Evolutionary conservation across 495 filamentous ascomycete species (phyloP), one percentile per base, ranked within the genome.

Genomic region (Bryoglossum gracile): DNA sequence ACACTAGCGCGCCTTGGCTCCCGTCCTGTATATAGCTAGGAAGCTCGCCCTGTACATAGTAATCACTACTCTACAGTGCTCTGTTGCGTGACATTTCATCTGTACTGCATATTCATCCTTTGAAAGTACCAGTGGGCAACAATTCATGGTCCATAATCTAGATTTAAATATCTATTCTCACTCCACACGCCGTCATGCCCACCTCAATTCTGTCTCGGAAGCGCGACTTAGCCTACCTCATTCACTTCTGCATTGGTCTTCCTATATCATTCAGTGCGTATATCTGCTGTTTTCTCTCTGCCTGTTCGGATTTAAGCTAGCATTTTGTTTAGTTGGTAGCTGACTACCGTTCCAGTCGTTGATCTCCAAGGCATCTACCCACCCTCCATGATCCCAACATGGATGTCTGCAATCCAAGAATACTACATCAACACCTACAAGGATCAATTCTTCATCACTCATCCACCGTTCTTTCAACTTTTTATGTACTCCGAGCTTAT

Each of bases 361-460:
- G 83, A 89, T 59, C 73, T 80, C 16, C 76, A 77, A 24, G 73
- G 81, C 24, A 69, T 83, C 33, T 86, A 82, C 55, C 86, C 86
- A 2, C 33, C 66, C 0, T 65, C 64, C 38, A 57, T 86, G 11
- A 71, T 69, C 48, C 68, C 73, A 1, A 53, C 69, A 2, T 61
- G 80, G 58, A 70, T 82, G 43, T 53, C 58, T 30, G 33, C 59
- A 0, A 33, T 87, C 26, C 80, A 82, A 26, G 54, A 64, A 0
- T 83, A 69, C 65, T 89, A 91, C 68, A 72, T 86, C 51, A 49
- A 62, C 11, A 84, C 72, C 6, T 87, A 82, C 68, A 76, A 78
- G 33, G 89, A 95, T 65, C 85, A 81, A 21, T 86, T 89, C 68
- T 85, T 89, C 61, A 71, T 74, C 37, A 69, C 70, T 22, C 67